Base-by-base conservation (phyloP, 805 yeast species). In the Teunomyces pallodes region DNA sequence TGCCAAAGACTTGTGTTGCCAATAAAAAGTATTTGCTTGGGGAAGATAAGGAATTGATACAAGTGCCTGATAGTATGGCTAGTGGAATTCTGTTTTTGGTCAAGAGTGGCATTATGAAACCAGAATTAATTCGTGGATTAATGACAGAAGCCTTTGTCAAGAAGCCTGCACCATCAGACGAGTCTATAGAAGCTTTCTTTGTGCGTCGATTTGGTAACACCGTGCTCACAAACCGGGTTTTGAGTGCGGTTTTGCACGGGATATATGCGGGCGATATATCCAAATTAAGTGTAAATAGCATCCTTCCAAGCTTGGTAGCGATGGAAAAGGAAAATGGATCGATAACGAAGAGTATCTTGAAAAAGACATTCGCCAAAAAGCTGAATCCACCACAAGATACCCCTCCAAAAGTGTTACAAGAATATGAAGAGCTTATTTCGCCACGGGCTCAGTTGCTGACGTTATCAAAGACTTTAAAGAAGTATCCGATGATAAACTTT, bases 231-330 rank as follows among this genome's bases (percentile, higher is more conserved):
- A 69, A 68, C 48, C 83, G 87, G 44, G 66, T 92, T 10, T 67
- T 87, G 16, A 87, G 96, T 65, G 98, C 96, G 0, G 68, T 90
- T 3, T 73, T 86, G 62, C 90, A 90, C 59, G 99, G 99, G 0
- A 83, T 94, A 1, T 92, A 90, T 64, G 97, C 96, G 1, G 76
- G 76, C 1, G 96, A 91, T 64, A 75, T 82, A 1, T 58, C 74
- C 5, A 70, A 79, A 47, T 65, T 92, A 43, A 87, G 96, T 69
- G 82, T 86, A 0, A 67, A 78, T 16, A 74, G 86, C 3, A 74
- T 88, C 0, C 61, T 88, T 52, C 82, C 84, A 3, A 57, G 65
- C 8, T 57, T 89, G 54, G 81, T 75, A 42, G 69, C 78, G 9
- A 64, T 83, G 41, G 97, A 90, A 60, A 59, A 67, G 27, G 65